phyloP scores from a whole-genome alignment of 305 asterid genomes.

The Fraxinus xanthoxyloides region DNA sequence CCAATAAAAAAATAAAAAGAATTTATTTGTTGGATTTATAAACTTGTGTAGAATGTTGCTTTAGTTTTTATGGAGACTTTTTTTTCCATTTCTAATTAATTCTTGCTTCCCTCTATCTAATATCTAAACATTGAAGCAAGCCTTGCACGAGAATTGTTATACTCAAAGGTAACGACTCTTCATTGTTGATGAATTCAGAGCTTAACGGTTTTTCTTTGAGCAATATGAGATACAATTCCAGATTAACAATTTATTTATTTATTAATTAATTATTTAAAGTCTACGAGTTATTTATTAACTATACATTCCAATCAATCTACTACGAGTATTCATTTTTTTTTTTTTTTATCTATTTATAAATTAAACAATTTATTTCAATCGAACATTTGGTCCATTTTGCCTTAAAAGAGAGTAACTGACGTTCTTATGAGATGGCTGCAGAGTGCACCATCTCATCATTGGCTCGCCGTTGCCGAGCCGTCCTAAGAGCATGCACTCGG shows the following conservation, averaged over 20 bases:
- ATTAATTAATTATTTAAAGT: no score
- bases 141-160: background rate
- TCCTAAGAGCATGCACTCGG: slow-evolving; percentile 60
- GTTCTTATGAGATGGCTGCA: slow-evolving; percentile 52
- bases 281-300: background rate
- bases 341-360: no score
- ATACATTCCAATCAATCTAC: background rate
- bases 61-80: background rate
- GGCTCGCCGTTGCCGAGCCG: slow-evolving; percentile 59
- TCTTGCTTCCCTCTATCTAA: background rate
- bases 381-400: background rate
- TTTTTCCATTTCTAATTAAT: background rate
- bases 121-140: background rate
- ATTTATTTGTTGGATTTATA: background rate
- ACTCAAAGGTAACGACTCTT: background rate
- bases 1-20: no score
- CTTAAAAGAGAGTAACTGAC: background rate
- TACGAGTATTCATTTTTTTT: no score
- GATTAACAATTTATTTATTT: no score
- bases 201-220: background rate
- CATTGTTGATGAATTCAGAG: background rate
- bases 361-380: background rate
- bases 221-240: background rate
- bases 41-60: background rate
- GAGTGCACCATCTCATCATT: slow-evolving; percentile 36